Evolutionary conservation across 148 eudicot species (phyloP), one percentile per base, ranked within the genome.

Genomic region (Polygonum aviculare): DNA sequence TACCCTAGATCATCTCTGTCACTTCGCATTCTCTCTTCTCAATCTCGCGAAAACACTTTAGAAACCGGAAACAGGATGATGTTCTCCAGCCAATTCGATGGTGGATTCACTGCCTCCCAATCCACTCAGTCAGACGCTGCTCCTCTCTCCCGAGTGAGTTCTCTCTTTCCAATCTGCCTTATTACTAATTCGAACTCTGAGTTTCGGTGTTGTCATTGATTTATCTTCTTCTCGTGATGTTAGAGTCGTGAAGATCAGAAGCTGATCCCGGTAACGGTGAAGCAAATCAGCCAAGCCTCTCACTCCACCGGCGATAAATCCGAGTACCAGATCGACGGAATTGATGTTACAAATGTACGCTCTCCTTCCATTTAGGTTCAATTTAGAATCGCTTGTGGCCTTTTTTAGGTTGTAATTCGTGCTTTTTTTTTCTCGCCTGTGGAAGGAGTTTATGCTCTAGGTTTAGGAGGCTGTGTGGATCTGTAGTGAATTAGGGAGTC

Each of bases 231-330:
- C 36, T 15, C 55, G 5, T 72, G 39, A 2, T 33, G 11, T 73
- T 81, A 93, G 97, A 85, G 69, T 79, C 89, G 93, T 14, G 90
- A 88, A 36, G 76, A 86, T 18, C 88, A 84, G 45, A 87, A 89
- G 52, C 77, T 80, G 9, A 79, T 89, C 40, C 98, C 97, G 49
- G 74, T 94, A 2, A 89, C 98, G 0, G 90, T 92, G 81, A 92
- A 92, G 91, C 89, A 85, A 77, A 94, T 94, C 8, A 90, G 91
- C 52, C 92, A 89, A 78, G 93, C 94, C 1, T 87, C 92, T 65
- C 92, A 78, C 36, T 77, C 90, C 0, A 87, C 83, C 15, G 93
- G 88, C 41, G 91, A 86, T 41, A 90, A 90, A 69, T 83, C 90
- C 40, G 87, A 77, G 80, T 89, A 86, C 74, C 75, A 81, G 10